Conservation (phyloP, 2,329 filamentous ascomycete species). For the Penicillium carneum region DNA sequence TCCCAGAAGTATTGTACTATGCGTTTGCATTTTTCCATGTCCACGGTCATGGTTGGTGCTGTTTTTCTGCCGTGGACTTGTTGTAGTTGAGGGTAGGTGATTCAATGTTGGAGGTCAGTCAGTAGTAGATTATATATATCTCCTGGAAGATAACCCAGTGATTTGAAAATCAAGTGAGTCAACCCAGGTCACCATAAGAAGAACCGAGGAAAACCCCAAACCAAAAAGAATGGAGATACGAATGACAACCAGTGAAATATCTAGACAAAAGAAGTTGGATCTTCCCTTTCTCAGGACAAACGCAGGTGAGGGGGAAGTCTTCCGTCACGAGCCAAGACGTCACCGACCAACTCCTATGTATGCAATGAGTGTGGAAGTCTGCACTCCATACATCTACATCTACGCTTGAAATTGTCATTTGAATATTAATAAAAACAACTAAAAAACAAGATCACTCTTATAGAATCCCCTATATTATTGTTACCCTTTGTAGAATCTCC, state of each 20-base stretch:
- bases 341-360: slow-evolving; percentile 7
- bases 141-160: not conserved
- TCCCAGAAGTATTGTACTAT: slow-evolving; percentile 94
- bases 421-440: not conserved
- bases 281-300: not conserved
- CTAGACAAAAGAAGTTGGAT: not conserved
- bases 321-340: slow-evolving; percentile 19
- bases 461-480: not conserved
- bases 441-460: not conserved
- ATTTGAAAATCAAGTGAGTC: not conserved
- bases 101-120: not conserved
- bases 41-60: slow-evolving; percentile 64
- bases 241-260: not conserved
- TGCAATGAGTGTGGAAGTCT: not conserved
- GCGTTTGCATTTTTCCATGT: slow-evolving; percentile 78
- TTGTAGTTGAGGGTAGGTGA: slow-evolving; percentile 6
- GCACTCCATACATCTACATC: not conserved
- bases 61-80: not conserved
- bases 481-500: not conserved
- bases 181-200: not conserved
- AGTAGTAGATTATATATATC: slow-evolving; percentile 1
- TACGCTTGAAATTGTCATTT: not conserved
- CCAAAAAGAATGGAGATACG: not conserved
- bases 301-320: slow-evolving; percentile 8
- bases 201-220: too few species aligned